Percentiles rank a stretch among this genome's conserved stretches.
phyloP scores from a whole-genome alignment of 2,329 filamentous ascomycete genomes.

The Thelonectria rubi region DNA sequence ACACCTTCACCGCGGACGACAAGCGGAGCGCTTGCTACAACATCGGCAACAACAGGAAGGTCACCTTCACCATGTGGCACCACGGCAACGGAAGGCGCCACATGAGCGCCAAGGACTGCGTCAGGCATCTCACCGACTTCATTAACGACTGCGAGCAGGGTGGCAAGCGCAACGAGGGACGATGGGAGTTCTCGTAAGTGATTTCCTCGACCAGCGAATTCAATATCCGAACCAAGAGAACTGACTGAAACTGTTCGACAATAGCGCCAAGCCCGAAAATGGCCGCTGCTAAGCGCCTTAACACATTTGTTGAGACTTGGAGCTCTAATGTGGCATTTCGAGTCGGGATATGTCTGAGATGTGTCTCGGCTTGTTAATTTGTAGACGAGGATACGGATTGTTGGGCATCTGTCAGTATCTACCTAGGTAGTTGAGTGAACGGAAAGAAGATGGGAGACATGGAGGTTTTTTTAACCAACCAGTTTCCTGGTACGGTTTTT shows the following conservation, averaged over 20 bases:
- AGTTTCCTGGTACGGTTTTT: not conserved
- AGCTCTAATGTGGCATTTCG: not conserved
- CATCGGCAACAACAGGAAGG: not conserved
- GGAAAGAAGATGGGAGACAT: not conserved
- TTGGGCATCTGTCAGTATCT: not conserved
- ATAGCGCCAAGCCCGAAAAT: too few relatives aligned
- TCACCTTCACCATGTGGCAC: not conserved
- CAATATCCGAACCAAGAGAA: not conserved
- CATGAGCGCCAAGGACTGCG: not conserved
- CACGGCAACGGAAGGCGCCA: not conserved
- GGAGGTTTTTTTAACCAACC: not conserved
- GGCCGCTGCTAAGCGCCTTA: too few relatives aligned
- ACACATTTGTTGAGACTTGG: not conserved
- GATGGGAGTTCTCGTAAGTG: not conserved
- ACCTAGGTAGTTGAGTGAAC: too few relatives aligned
- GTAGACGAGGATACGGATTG: not conserved
- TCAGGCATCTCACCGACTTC: not conserved
- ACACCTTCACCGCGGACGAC: not conserved
- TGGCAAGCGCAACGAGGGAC: not conserved
- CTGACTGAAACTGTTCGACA: too few relatives aligned
- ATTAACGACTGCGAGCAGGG: not conserved
- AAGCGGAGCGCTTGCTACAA: not conserved
- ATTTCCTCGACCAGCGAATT: not conserved
- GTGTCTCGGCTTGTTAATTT: not conserved
- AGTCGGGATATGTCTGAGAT: too few relatives aligned